Evolutionary conservation across 805 yeast species (phyloP).

Genomic region (Nakazawaea ambrosiae): DNA sequence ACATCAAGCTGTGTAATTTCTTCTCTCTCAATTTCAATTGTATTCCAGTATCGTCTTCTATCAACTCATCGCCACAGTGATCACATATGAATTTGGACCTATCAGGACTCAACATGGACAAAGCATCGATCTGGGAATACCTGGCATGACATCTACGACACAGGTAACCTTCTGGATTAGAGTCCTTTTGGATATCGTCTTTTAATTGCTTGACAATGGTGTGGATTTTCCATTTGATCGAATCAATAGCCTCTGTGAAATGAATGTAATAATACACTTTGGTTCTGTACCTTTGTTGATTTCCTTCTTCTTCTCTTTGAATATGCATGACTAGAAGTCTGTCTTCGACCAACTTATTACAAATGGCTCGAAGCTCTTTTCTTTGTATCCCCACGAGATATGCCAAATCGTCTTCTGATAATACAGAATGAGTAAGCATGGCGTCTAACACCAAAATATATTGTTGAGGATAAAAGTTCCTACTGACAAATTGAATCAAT

Average conservation of each 20-base stretch:
- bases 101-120: constrained; percentile 73
- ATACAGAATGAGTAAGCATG: constrained; percentile 75
- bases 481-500: constrained; percentile 68
- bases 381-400: constrained; percentile 76
- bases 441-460: constrained; percentile 85
- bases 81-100: constrained; percentile 78
- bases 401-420: constrained; percentile 87
- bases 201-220: constrained; percentile 71
- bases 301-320: constrained; percentile 63
- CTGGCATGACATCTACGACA: constrained; percentile 82
- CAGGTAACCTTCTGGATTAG: constrained; percentile 89
- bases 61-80: constrained; percentile 66
- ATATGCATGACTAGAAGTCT: constrained; percentile 63
- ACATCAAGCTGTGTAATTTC: constrained; percentile 76
- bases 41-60: constrained; percentile 84
- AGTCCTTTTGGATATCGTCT: constrained; percentile 75
- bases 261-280: constrained; percentile 84
- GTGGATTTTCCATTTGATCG: constrained; percentile 95
- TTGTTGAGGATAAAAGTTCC: constrained; percentile 85
- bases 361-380: constrained; percentile 77
- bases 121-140: constrained; percentile 82
- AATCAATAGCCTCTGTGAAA: constrained; percentile 88
- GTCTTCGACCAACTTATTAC: constrained; percentile 81
- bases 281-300: constrained; percentile 58
- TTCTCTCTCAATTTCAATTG: constrained; percentile 79